Conservation (phyloP, 768 basidiomycete species). For the Termitomyces sp. region DNA sequence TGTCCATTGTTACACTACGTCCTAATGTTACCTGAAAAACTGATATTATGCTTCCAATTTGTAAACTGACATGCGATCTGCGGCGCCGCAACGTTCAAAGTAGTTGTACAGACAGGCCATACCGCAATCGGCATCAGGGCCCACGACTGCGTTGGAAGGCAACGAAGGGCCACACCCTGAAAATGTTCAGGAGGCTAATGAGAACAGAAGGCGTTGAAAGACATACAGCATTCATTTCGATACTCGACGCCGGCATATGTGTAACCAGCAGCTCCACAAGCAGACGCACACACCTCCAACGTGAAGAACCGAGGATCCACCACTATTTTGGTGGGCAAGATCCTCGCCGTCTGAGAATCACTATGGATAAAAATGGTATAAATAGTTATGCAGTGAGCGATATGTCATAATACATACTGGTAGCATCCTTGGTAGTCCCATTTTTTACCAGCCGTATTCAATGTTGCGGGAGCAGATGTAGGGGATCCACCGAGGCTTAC, state of each 20-base stretch:
- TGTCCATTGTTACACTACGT: not conserved
- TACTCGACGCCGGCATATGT: constrained; percentile 5
- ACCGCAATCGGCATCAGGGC: constrained; percentile 8
- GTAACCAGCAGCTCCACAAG: constrained; percentile 4
- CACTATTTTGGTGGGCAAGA: not conserved
- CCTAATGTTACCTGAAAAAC: not conserved
- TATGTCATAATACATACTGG: not conserved
- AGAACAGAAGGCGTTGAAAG: not conserved
- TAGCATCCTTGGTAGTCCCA: constrained; percentile 11
- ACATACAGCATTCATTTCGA: constrained; percentile 7
- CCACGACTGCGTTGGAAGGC: not conserved
- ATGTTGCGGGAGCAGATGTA: constrained; percentile 1
- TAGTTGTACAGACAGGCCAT: constrained; percentile 11
- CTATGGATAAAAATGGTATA: not conserved
- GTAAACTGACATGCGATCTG: constrained; percentile 12
- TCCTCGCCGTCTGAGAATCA: constrained; percentile 3
- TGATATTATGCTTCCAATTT: not conserved
- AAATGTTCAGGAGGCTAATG: not conserved
- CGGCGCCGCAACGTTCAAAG: constrained; percentile 8
- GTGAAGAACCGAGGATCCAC: constrained; percentile 4
- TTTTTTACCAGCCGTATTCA: not conserved
- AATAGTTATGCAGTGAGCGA: not conserved
- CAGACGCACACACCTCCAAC: constrained; percentile 4
- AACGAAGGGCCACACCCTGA: constrained; percentile 9
- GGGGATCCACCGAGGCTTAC: constrained; percentile 1